A percentile compares a stretch with the other conserved stretches of the same genome.
Evolutionary conservation across 176 grass and related monocot species (phyloP).

Genomic region (Eragrostis curvula): DNA sequence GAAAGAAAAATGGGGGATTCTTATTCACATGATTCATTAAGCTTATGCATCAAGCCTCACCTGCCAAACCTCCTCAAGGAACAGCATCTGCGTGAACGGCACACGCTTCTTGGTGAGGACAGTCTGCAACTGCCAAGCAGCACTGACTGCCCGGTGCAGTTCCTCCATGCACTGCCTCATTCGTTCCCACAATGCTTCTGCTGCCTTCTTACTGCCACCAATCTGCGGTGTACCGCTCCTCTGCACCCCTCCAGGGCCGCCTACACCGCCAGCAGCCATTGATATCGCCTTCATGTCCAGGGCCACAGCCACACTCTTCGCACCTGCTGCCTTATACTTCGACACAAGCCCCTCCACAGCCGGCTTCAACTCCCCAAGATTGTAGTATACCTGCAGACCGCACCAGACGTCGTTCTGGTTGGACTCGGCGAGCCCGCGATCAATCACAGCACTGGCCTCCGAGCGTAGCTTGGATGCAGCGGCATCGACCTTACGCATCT

Average conservation of each 20-base stretch:
- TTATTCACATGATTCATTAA: background rate
- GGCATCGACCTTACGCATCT: slow-evolving; percentile 80
- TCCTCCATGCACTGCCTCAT: slow-evolving; percentile 96
- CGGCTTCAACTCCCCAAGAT: slow-evolving; percentile 85
- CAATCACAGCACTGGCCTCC: slow-evolving; percentile 74
- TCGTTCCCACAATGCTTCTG: slow-evolving; percentile 89
- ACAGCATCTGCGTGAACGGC: slow-evolving; percentile 93
- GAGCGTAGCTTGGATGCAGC: slow-evolving; percentile 65
- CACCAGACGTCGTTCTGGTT: slow-evolving; percentile 99
- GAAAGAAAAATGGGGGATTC: background rate
- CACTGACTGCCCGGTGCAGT: slow-evolving; percentile 65
- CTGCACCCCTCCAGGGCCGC: slow-evolving; percentile 93
- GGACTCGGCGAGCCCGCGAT: slow-evolving; percentile 69
- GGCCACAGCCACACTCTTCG: slow-evolving; percentile 72
- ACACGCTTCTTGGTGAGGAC: slow-evolving; percentile 96
- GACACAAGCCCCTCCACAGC: slow-evolving; percentile 74
- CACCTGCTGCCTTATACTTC: slow-evolving; percentile 74
- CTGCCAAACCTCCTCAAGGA: slow-evolving; percentile 99
- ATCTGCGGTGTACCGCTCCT: slow-evolving; percentile 96
- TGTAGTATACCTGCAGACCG: slow-evolving; percentile 96
- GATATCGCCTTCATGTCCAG: slow-evolving; percentile 99
- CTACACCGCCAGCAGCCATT: slow-evolving; percentile 49
- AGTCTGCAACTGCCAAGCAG: slow-evolving; percentile 92
- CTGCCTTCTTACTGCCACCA: slow-evolving; percentile 84
- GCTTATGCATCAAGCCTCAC: slow-evolving; percentile 45